These are phyloP conservation scores for Ceratocystis diversiconidia DNA, from an alignment of 2,329 filamentous ascomycete species.

Conservation along the genomic window DNA sequence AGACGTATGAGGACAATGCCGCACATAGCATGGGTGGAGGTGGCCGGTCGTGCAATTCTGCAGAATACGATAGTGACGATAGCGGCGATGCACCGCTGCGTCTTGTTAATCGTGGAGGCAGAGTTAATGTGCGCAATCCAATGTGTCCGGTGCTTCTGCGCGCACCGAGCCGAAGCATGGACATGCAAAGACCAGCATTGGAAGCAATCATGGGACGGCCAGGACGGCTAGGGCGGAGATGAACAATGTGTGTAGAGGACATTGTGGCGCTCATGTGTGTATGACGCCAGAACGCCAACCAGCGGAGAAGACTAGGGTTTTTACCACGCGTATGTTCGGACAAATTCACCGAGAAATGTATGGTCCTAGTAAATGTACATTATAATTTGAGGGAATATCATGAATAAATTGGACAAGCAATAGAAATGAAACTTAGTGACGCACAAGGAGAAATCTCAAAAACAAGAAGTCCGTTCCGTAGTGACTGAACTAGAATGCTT, in stretches of 20 bases:
- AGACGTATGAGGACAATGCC: slow-evolving; percentile 45
- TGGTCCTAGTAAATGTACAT: neutral
- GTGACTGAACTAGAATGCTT: neutral
- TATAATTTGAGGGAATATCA: neutral
- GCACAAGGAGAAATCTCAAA: neutral
- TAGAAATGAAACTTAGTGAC: neutral
- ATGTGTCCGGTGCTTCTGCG: slow-evolving; percentile 38
- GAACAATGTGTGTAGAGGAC: neutral
- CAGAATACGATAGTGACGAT: slow-evolving; percentile 24
- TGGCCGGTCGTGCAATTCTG: slow-evolving; percentile 24
- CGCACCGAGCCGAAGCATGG: slow-evolving; percentile 42
- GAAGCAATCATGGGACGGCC: slow-evolving; percentile 25
- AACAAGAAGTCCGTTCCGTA: neutral
- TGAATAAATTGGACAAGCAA: neutral
- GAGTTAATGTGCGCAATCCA: slow-evolving; percentile 45
- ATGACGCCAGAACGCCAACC: too few relatives aligned
- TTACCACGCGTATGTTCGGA: too few relatives aligned
- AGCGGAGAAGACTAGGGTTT: neutral
- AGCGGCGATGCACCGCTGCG: slow-evolving; percentile 27
- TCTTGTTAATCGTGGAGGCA: slow-evolving; percentile 37
- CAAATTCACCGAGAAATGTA: neutral
- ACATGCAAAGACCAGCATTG: slow-evolving; percentile 34
- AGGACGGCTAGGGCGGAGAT: slow-evolving; percentile 16
- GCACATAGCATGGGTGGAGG: neutral
- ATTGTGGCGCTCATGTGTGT: neutral